Conservation (phyloP, 257 asterid species). For the Solanum etuberosum region DNA sequence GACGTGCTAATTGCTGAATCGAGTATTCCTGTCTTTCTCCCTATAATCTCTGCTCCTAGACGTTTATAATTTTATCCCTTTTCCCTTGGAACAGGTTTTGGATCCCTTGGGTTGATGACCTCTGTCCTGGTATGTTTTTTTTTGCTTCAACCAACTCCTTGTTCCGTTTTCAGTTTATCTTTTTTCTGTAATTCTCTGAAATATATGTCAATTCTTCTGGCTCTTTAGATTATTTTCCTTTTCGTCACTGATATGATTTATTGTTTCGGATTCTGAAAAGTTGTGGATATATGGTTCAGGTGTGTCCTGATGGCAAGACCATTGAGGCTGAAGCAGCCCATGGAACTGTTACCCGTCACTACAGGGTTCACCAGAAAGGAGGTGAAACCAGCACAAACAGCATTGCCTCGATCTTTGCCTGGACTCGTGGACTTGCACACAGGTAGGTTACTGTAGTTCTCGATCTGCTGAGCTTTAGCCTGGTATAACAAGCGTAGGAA, state of each 20-base stretch:
- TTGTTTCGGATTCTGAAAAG: background rate
- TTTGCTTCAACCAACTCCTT: background rate
- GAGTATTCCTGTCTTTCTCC: background rate
- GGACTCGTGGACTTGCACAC: constrained; percentile 99
- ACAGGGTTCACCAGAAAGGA: constrained; percentile 94
- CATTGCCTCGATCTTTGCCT: constrained; percentile 98
- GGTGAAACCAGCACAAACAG: constrained; percentile 99
- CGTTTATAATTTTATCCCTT: background rate
- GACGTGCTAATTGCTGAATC: background rate
- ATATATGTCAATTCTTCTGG: background rate
- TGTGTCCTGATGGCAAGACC: constrained; percentile 99
- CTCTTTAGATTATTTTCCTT: background rate
- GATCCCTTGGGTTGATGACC: constrained; percentile 99
- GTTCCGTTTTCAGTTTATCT: background rate
- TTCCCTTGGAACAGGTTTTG: constrained; percentile 55
- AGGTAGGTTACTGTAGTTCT: constrained; percentile 27
- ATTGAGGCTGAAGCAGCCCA: constrained; percentile 99
- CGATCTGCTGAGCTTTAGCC: background rate
- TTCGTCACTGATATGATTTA: background rate
- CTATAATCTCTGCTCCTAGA: background rate
- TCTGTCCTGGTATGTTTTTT: constrained; percentile 75
- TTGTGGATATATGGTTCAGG: constrained; percentile 28
- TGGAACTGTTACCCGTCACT: constrained; percentile 99
- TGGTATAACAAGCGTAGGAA: background rate
- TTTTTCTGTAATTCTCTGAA: background rate